Percentiles rank a stretch among this genome's conserved stretches.
Evolutionary conservation across 208 protist species (phyloP).

Genomic region (Phytomonas sp.): DNA sequence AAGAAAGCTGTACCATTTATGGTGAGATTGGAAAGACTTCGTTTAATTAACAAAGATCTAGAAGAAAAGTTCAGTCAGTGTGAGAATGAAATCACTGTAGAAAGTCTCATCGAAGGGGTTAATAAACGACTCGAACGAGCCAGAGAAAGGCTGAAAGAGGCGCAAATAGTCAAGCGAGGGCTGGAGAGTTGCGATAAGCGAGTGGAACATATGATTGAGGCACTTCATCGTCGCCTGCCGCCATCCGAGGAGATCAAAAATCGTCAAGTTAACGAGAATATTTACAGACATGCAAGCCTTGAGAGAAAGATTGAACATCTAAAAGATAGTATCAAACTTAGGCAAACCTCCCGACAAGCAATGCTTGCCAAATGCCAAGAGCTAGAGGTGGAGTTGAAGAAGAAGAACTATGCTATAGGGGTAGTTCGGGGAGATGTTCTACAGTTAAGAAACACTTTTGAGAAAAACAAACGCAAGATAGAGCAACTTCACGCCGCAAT

Average conservation of each 20-base stretch:
- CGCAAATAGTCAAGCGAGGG: constrained; percentile 9
- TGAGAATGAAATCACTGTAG: constrained; percentile 13
- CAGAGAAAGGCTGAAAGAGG: constrained; percentile 37
- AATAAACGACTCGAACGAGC: constrained; percentile 19
- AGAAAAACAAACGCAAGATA: constrained; percentile 18
- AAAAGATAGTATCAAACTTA: constrained; percentile 21
- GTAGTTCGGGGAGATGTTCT: neutral
- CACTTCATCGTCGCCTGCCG: constrained; percentile 31
- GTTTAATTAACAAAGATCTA: constrained; percentile 22
- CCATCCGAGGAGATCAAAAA: constrained; percentile 25
- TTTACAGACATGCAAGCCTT: constrained; percentile 48
- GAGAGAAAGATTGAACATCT: constrained; percentile 34
- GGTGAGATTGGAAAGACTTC: constrained; percentile 17
- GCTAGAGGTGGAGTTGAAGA: constrained; percentile 30
- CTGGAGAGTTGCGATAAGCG: constrained; percentile 41
- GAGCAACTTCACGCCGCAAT: constrained; percentile 27
- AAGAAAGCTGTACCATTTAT: constrained; percentile 9
- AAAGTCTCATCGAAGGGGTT: constrained; percentile 22
- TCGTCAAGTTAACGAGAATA: constrained; percentile 54
- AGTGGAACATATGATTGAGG: constrained; percentile 50
- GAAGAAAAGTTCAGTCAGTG: constrained; percentile 22
- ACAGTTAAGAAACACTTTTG: neutral
- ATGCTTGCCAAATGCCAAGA: constrained; percentile 30
- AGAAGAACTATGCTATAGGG: constrained; percentile 12
- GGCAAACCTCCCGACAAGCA: constrained; percentile 14